Evolutionary conservation across 1,139 yeast species (phyloP).

Genomic region (Saccharomycopsis phalli): DNA sequence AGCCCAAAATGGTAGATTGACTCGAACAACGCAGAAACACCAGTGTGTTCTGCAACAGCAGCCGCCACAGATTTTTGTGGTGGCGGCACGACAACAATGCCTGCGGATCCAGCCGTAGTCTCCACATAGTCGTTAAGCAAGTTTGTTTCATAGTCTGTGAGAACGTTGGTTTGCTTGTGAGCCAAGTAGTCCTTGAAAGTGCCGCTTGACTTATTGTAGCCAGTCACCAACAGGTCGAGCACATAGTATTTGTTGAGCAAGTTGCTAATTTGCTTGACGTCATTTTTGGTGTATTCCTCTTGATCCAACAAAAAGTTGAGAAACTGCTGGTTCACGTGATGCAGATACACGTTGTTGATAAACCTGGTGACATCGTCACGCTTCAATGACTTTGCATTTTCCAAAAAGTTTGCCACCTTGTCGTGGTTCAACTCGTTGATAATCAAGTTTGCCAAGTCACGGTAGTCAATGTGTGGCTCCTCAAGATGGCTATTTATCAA

Average conservation of each 20-base stretch:
- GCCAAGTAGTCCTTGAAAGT: constrained; percentile 1
- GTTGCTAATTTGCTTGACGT: constrained; percentile 10
- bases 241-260: constrained; percentile 13
- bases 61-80: neutral
- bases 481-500: constrained; percentile 21
- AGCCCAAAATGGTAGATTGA: constrained; percentile 80
- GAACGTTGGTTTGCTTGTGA: constrained; percentile 3
- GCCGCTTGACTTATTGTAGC: neutral
- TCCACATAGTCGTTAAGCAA: constrained; percentile 12
- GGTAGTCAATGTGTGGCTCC: constrained; percentile 6
- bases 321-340: constrained; percentile 9
- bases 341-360: constrained; percentile 8
- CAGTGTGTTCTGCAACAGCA: neutral
- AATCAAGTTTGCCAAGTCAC: constrained; percentile 14
- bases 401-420: constrained; percentile 8
- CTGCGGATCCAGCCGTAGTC: constrained; percentile 5
- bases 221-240: constrained; percentile 7
- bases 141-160: constrained; percentile 14
- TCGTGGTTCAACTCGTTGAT: constrained; percentile 12
- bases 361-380: constrained; percentile 6
- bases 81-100: constrained; percentile 1
- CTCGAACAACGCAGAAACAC: constrained; percentile 55
- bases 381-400: constrained; percentile 2
- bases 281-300: constrained; percentile 3
- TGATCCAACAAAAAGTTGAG: constrained; percentile 8